These are phyloP conservation scores for Metarhizium robertsii DNA, from an alignment of 2,329 filamentous ascomycete species.

Conservation along the genomic window DNA sequence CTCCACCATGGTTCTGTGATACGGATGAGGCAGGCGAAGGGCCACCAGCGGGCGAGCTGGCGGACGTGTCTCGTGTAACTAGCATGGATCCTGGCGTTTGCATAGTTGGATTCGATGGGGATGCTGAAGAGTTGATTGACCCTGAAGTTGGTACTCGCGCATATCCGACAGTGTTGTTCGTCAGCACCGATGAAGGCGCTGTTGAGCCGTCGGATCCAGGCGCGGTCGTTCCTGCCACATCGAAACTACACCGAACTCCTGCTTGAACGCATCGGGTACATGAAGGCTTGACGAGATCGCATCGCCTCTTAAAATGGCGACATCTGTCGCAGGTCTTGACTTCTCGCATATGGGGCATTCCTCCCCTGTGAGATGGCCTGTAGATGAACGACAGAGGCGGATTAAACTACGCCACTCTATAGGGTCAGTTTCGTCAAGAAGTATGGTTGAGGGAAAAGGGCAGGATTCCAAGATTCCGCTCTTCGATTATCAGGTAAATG, in stretches of 20 bases:
- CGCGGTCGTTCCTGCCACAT: conserved; percentile 4
- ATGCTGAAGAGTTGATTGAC: background rate
- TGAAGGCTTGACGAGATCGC: conserved; percentile 24
- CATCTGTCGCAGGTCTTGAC: conserved; percentile 27
- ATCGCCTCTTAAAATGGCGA: conserved; percentile 26
- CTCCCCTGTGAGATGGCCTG: background rate
- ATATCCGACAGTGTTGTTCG: background rate
- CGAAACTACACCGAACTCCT: conserved; percentile 23
- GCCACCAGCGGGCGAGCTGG: background rate
- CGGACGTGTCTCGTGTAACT: background rate
- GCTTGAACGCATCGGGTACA: conserved; percentile 25
- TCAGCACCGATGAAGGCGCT: background rate
- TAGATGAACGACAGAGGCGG: background rate
- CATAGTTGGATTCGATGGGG: background rate
- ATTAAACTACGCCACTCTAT: background rate
- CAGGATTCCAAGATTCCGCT: background rate
- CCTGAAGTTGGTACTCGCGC: background rate
- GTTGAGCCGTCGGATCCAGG: background rate
- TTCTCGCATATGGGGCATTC: conserved; percentile 23
- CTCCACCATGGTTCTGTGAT: conserved; percentile 7
- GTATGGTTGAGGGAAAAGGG: background rate
- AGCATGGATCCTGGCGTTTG: background rate
- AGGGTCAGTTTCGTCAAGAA: background rate
- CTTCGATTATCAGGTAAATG: background rate
- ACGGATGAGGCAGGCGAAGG: conserved; percentile 5